Percentiles rank a stretch among this genome's conserved stretches.
These are phyloP conservation scores for Pythium periplocum DNA, from an alignment of 352 stramenopile species.

Conservation along the genomic window DNA sequence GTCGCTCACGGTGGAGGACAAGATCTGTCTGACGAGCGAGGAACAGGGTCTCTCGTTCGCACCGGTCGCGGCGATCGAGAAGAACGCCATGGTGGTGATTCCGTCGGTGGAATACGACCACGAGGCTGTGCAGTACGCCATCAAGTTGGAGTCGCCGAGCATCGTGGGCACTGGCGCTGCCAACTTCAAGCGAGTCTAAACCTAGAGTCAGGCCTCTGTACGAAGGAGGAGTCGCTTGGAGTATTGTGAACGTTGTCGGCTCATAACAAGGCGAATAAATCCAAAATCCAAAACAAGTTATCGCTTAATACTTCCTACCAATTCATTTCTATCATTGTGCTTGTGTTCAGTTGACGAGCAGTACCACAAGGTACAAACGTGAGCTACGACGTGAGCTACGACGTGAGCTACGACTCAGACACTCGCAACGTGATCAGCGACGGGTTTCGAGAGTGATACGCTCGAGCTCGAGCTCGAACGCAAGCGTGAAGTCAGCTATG, in stretches of 20 bases:
- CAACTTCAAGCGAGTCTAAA: constrained; percentile 84
- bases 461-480: too few relatives aligned
- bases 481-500: too few relatives aligned
- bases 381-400: too few relatives aligned
- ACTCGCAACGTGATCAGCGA: too few relatives aligned
- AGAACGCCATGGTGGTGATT: constrained; percentile 75
- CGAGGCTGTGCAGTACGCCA: constrained; percentile 65
- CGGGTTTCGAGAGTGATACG: too few relatives aligned
- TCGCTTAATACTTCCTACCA: too few relatives aligned
- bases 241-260: too few relatives aligned
- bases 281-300: constrained; percentile 3
- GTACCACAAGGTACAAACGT: too few relatives aligned
- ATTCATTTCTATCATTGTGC: too few relatives aligned
- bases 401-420: too few relatives aligned
- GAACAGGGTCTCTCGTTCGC: constrained; percentile 59
- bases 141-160: constrained; percentile 73
- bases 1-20: constrained; percentile 69
- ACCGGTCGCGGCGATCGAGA: constrained; percentile 64
- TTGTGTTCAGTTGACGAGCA: too few relatives aligned
- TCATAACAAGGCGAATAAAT: not conserved
- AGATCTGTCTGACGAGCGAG: constrained; percentile 76
- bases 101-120: constrained; percentile 63
- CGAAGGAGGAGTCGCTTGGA: too few relatives aligned
- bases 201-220: not conserved
- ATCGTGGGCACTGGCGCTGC: constrained; percentile 67